phyloP scores from a whole-genome alignment of 306 rosid species.

The Adenanthera pavonina region DNA sequence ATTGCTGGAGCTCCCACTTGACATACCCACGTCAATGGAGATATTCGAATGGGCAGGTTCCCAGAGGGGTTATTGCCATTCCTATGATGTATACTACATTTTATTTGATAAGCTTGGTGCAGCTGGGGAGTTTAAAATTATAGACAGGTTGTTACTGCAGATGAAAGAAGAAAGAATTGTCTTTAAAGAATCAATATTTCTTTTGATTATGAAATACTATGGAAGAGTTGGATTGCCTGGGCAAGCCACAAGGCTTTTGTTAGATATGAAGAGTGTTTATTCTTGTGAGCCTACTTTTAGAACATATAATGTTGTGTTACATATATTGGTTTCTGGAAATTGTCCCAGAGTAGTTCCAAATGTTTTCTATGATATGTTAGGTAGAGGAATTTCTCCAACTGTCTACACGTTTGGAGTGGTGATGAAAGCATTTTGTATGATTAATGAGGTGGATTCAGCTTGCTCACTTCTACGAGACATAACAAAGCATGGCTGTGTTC shows the following conservation, averaged over 20 bases:
- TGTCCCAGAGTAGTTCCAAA: slow-evolving; percentile 72
- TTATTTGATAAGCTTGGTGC: slow-evolving; percentile 83
- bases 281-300: slow-evolving; percentile 68
- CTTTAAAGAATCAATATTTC: slow-evolving; percentile 78
- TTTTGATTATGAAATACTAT: slow-evolving; percentile 71
- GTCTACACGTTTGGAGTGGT: slow-evolving; percentile 76
- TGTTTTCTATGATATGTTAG: slow-evolving; percentile 91
- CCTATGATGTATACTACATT: slow-evolving; percentile 65
- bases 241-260: slow-evolving; percentile 82
- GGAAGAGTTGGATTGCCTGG: slow-evolving; percentile 86
- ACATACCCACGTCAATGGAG: slow-evolving; percentile 72
- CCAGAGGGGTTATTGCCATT: slow-evolving; percentile 75
- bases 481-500: slow-evolving; percentile 92
- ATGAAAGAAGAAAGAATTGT: slow-evolving; percentile 77
- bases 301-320: slow-evolving; percentile 84
- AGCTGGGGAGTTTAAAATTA: slow-evolving; percentile 66
- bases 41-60: slow-evolving; percentile 71
- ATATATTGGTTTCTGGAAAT: slow-evolving; percentile 68
- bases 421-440: slow-evolving; percentile 81
- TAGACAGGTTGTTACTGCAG: slow-evolving; percentile 72
- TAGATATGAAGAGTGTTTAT: slow-evolving; percentile 80
- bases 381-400: slow-evolving; percentile 72
- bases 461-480: slow-evolving; percentile 83
- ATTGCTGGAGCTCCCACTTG: slow-evolving; percentile 79
- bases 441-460: slow-evolving; percentile 84